Base-by-base conservation (phyloP, 2,329 filamentous ascomycete species). In the Byssoonygena ceratinophila region DNA sequence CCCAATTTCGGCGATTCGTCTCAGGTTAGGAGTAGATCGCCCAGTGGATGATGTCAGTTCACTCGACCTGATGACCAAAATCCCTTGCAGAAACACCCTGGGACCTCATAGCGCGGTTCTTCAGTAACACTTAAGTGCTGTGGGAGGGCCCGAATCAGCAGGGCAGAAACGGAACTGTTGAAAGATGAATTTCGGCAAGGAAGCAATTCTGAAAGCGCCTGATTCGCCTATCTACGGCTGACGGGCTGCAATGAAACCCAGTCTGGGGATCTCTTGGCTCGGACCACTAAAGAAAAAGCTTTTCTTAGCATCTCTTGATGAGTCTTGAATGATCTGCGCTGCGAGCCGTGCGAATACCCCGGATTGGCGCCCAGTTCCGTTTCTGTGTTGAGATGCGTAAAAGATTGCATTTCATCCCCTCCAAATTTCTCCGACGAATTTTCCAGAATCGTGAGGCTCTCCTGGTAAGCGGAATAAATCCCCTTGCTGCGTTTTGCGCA, bases 161-260 rank as follows among this genome's bases (percentile, higher is more conserved):
- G 41, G 41, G 41, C 41, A 32, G 41, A 16, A 20, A 18, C 25
- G 41, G 41, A 20, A 31, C 9, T 25, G 20, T 45, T 31, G 22
- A 20, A 12, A n/a, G 4, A 6, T 12, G 4, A 45, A 12, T 9
- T 22, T n/a, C 31, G 27, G 4, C 7, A 12, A 11, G n/a, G 4
- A 29, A n/a, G n/a, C 22, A 29, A 29, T 27, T 16, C 14, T 20
- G 25, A 16, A 22, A 3, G 25, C 9, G 14, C 32, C n/a, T 31
- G 27, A 32, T 31, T 20, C 41, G 41, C 27, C 41, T 45, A 45
- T 29, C 25, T 45, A 18, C 41, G 41, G 27, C 25, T 20, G 8
- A 31, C 41, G 16, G 41, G 25, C n/a, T 45, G 41, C 41, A 29
- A 32, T 45, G 41, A 22, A 44, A 44, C 40, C 40, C 36, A 18